Percentiles rank a stretch among this genome's conserved stretches.
Conservation (phyloP, 108 stramenopile genomes). For the Pseudonitzschia multiseries region DNA sequence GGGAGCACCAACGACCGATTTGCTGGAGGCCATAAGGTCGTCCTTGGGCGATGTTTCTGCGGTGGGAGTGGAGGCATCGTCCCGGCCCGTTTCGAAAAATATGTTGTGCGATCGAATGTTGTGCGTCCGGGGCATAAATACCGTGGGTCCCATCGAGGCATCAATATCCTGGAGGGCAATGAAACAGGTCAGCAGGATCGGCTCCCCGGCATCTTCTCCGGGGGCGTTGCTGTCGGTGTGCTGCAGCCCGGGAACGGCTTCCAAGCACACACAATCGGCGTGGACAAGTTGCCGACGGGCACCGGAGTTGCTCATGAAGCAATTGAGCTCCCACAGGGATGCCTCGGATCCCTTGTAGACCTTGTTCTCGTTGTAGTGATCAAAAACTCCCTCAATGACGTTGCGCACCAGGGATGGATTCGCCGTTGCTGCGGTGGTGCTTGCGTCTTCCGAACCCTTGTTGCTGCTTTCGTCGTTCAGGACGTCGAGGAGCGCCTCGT, state of each 20-base stretch:
- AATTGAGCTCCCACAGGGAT: constrained; percentile 66
- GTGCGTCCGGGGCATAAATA: constrained; percentile 69
- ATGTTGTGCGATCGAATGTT: constrained; percentile 29
- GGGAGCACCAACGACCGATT: constrained; percentile 45
- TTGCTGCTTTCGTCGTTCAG: constrained; percentile 22
- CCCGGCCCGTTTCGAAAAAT: constrained; percentile 14
- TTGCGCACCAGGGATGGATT: background rate
- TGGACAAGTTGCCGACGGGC: constrained; percentile 78
- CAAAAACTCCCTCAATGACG: constrained; percentile 13
- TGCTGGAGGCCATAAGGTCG: background rate
- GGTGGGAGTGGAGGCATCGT: background rate
- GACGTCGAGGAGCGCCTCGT: constrained; percentile 40
- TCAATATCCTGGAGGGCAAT: constrained; percentile 77
- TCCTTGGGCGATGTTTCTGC: constrained; percentile 8
- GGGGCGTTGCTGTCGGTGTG: background rate
- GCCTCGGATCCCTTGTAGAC: constrained; percentile 49
- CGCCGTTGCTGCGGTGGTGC: background rate
- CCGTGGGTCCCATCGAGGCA: constrained; percentile 79
- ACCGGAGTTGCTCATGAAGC: constrained; percentile 71
- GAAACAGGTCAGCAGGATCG: constrained; percentile 76
- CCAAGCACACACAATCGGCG: constrained; percentile 72
- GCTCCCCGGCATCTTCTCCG: constrained; percentile 21
- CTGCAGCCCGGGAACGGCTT: background rate
- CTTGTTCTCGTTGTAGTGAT: constrained; percentile 22
- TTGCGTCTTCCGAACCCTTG: no score